These are phyloP conservation scores for Tulasnella sp. DNA, from an alignment of 768 basidiomycete species.

Conservation along the genomic window DNA sequence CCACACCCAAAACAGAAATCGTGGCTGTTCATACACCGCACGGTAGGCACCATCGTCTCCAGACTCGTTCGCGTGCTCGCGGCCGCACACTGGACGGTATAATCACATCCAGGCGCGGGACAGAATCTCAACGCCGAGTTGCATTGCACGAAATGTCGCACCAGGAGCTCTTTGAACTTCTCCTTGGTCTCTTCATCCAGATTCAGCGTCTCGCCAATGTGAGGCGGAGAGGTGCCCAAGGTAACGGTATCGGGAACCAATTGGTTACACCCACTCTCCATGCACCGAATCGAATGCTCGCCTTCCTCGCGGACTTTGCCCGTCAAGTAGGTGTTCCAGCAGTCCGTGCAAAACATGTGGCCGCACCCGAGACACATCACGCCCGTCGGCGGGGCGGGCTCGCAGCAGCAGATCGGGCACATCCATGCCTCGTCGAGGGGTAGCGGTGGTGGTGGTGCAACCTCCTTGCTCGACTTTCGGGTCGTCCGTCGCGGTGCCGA, in stretches of 20 bases:
- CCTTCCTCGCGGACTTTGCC: conserved; percentile 77
- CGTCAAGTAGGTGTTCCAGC: conserved; percentile 69
- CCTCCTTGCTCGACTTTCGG: conserved; percentile 21
- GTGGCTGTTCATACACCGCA: conserved; percentile 61
- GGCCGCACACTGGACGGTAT: conserved; percentile 82
- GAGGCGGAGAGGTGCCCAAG: conserved; percentile 16
- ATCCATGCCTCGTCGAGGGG: conserved; percentile 45
- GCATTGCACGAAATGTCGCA: conserved; percentile 81
- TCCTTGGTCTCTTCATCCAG: conserved; percentile 2
- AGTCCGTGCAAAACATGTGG: conserved; percentile 70
- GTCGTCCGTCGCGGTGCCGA: conserved; percentile 27
- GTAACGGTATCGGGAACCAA: conserved; percentile 55
- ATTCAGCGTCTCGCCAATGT: background rate
- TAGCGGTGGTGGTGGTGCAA: conserved; percentile 23
- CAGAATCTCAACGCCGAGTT: conserved; percentile 81
- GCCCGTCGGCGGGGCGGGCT: conserved; percentile 41
- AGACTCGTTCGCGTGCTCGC: conserved; percentile 65
- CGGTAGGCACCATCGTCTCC: conserved; percentile 73
- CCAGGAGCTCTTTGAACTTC: conserved; percentile 54
- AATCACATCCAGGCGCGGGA: conserved; percentile 86
- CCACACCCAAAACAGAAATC: conserved; percentile 92
- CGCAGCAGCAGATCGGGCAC: conserved; percentile 91
- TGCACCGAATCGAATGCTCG: conserved; percentile 60
- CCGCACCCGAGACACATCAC: conserved; percentile 60
- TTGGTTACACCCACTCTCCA: conserved; percentile 64